These are phyloP conservation scores for Cadophora gregata DNA, from an alignment of 2,329 filamentous ascomycete genomes.

Conservation along the genomic window DNA sequence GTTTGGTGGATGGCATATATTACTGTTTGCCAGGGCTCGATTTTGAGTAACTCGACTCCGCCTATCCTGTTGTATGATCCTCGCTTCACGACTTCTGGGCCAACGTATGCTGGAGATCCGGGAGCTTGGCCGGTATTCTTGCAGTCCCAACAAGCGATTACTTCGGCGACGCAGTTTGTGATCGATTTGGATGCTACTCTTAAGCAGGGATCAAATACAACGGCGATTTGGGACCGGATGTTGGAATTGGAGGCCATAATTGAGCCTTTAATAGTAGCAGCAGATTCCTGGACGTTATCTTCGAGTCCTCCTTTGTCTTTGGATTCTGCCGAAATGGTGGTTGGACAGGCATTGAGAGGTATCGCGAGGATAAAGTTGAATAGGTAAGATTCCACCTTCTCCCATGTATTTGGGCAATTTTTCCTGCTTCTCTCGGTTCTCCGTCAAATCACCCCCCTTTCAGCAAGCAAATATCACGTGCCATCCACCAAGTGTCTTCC, in stretches of 20 bases:
- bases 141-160: constrained; percentile 54
- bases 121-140: constrained; percentile 52
- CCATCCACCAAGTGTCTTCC: too few species aligned
- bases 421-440: neutral
- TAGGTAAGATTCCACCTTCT: constrained; percentile 44
- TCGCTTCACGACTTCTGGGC: constrained; percentile 53
- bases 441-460: neutral
- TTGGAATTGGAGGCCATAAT: constrained; percentile 37
- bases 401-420: neutral
- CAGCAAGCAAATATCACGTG: neutral
- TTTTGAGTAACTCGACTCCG: constrained; percentile 56
- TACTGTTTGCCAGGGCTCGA: constrained; percentile 56
- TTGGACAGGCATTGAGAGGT: constrained; percentile 52
- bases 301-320: constrained; percentile 45
- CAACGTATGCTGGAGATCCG: constrained; percentile 49
- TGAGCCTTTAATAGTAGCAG: constrained; percentile 35
- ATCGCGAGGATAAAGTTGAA: constrained; percentile 58
- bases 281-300: constrained; percentile 37
- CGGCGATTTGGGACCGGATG: constrained; percentile 46
- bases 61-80: constrained; percentile 52
- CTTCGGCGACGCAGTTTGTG: constrained; percentile 55
- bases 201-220: constrained; percentile 48
- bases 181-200: constrained; percentile 53
- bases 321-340: constrained; percentile 46
- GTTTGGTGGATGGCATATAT: constrained; percentile 63